Percentiles rank a stretch among this genome's conserved stretches.
These are phyloP conservation scores for Rhizopogon vinicolor DNA, from an alignment of 768 basidiomycete genomes.

Conservation along the genomic window DNA sequence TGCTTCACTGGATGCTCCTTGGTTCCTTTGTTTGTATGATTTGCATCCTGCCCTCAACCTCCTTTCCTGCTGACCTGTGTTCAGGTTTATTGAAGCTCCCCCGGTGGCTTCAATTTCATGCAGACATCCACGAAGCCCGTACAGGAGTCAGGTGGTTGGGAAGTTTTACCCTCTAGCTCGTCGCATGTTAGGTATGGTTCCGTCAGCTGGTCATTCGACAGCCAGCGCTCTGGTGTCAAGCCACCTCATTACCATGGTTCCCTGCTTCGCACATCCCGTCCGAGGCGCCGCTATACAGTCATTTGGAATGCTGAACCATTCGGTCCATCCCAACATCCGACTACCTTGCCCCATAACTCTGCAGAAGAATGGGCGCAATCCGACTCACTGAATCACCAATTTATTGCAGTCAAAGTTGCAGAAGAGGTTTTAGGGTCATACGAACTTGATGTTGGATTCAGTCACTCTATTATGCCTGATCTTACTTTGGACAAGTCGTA, in stretches of 20 bases:
- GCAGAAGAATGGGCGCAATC: background rate
- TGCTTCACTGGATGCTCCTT: background rate
- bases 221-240: constrained; percentile 1
- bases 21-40: background rate
- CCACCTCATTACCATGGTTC: constrained; percentile 30
- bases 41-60: no score
- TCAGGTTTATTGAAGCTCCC: background rate
- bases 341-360: background rate
- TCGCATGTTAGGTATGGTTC: constrained; percentile 5
- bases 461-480: constrained; percentile 15
- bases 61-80: background rate
- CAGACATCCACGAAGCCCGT: background rate
- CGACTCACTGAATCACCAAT: constrained; percentile 31
- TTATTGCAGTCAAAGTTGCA: constrained; percentile 36
- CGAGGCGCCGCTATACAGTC: background rate
- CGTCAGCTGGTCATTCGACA: constrained; percentile 3
- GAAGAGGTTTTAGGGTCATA: constrained; percentile 33
- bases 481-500: background rate
- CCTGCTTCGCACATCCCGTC: constrained; percentile 21
- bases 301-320: constrained; percentile 2
- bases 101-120: constrained; percentile 5
- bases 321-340: constrained; percentile 5
- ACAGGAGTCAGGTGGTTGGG: constrained; percentile 1
- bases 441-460: constrained; percentile 40
- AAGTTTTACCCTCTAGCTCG: background rate